Percentiles rank a stretch among this genome's conserved stretches.
These are phyloP conservation scores for Asclepias syriaca DNA, from an alignment of 257 asterid species.

Conservation along the genomic window DNA sequence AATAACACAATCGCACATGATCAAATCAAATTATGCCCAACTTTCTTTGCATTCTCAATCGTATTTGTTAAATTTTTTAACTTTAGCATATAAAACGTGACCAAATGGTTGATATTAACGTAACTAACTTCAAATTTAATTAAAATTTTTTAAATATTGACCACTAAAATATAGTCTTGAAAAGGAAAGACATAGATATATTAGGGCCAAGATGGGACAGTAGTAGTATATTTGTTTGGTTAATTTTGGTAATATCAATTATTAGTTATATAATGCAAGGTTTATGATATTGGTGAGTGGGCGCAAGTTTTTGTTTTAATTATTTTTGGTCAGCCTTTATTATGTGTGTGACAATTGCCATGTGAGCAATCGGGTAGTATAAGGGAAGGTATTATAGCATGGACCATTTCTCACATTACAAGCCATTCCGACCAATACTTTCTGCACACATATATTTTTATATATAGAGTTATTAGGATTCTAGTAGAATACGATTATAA, in stretches of 20 bases:
- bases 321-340: neutral
- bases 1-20: neutral
- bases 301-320: neutral
- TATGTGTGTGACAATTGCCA: constrained; percentile 3
- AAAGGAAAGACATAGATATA: neutral
- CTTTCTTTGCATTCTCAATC: neutral
- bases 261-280: neutral
- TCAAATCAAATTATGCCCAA: neutral
- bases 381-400: neutral
- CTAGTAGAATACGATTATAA: too few relatives aligned
- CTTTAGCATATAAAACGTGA: too few relatives aligned
- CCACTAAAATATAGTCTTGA: too few relatives aligned
- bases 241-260: neutral
- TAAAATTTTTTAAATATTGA: too few relatives aligned
- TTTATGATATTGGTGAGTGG: neutral
- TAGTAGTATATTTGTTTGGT: too few relatives aligned
- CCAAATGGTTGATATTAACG: too few relatives aligned
- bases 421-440: too few relatives aligned
- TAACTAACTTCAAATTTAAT: too few relatives aligned
- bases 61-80: neutral
- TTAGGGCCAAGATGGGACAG: neutral
- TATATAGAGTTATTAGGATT: too few relatives aligned
- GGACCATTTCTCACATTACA: neutral
- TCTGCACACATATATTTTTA: too few relatives aligned
- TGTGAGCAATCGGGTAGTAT: neutral